Evolutionary conservation across 2,329 filamentous ascomycete genomes (phyloP).

Genomic region (Dactylella cylindrospora): DNA sequence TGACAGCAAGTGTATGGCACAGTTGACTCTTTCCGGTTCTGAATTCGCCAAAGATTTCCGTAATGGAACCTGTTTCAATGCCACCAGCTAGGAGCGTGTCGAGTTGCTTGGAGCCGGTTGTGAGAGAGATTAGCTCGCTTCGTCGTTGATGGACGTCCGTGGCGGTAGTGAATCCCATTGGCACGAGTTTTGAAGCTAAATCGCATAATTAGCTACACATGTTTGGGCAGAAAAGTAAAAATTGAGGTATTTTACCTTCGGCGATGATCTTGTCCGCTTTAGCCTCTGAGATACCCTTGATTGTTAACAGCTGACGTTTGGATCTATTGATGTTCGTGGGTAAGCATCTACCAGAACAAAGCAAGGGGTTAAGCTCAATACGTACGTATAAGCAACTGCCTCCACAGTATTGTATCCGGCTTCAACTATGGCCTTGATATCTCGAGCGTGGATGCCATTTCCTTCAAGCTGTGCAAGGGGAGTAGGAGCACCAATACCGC

Average conservation of each 20-base stretch:
- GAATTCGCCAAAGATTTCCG: constrained; percentile 97
- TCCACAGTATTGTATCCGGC: constrained; percentile 95
- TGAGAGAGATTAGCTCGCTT: constrained; percentile 96
- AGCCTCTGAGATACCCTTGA: constrained; percentile 96
- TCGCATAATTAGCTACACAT: constrained; percentile 9
- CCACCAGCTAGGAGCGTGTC: constrained; percentile 93
- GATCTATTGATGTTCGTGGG: constrained; percentile 57
- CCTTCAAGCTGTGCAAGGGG: constrained; percentile 81
- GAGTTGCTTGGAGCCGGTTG: constrained; percentile 94
- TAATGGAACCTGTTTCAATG: constrained; percentile 95
- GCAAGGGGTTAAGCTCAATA: constrained; percentile 8
- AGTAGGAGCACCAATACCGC: constrained; percentile 89
- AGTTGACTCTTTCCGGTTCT: constrained; percentile 98
- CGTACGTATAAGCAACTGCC: constrained; percentile 86
- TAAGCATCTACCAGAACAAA: neutral
- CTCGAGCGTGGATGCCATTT: constrained; percentile 57
- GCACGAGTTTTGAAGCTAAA: constrained; percentile 87
- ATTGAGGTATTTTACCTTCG: constrained; percentile 64
- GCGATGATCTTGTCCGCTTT: constrained; percentile 89
- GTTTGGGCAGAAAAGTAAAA: neutral
- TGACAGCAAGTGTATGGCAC: constrained; percentile 97
- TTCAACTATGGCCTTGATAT: constrained; percentile 89
- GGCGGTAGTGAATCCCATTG: constrained; percentile 98
- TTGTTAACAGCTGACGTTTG: constrained; percentile 78
- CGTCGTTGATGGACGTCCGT: constrained; percentile 98